These are phyloP conservation scores for Trichoderma reesei DNA, from an alignment of 495 filamentous ascomycete species.

Conservation along the genomic window DNA sequence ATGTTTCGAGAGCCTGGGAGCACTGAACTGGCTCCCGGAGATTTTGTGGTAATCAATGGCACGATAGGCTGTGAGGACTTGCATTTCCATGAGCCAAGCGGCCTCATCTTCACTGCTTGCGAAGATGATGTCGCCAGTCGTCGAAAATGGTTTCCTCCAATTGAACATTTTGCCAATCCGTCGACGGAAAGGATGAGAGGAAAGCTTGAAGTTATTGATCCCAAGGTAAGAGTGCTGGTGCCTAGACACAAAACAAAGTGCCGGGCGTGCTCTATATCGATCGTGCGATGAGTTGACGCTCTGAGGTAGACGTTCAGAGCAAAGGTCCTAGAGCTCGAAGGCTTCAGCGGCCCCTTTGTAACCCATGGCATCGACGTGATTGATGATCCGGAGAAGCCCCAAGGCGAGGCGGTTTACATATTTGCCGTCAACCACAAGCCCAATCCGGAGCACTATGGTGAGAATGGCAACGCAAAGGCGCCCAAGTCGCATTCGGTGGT, in stretches of 20 bases:
- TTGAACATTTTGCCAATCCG: slow-evolving; percentile 31
- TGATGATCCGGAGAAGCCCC: slow-evolving; percentile 28
- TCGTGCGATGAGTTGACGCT: neutral
- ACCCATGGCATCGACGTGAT: slow-evolving; percentile 55
- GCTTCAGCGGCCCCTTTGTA: slow-evolving; percentile 44
- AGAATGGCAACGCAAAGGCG: slow-evolving; percentile 12
- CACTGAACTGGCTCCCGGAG: slow-evolving; percentile 8
- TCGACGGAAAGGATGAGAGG: slow-evolving; percentile 24
- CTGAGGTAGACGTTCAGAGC: slow-evolving; percentile 40
- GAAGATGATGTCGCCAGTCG: slow-evolving; percentile 36
- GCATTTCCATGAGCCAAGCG: slow-evolving; percentile 42
- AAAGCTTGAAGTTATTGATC: slow-evolving; percentile 46
- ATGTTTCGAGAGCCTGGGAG: slow-evolving; percentile 18
- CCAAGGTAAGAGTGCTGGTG: slow-evolving; percentile 27
- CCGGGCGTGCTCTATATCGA: neutral
- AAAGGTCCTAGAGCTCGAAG: slow-evolving; percentile 35
- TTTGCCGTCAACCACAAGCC: slow-evolving; percentile 50
- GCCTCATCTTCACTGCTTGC: slow-evolving; percentile 48
- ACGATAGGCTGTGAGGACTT: slow-evolving; percentile 51
- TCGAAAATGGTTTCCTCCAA: slow-evolving; percentile 47
- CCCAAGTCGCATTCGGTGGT: slow-evolving; percentile 41
- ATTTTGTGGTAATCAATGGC: slow-evolving; percentile 34
- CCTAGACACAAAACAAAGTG: neutral
- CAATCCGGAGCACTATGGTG: slow-evolving; percentile 27
- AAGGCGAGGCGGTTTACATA: slow-evolving; percentile 46